Conservation (phyloP, 1,139 yeast genomes). For the Blastobotrys malaysiensis region DNA sequence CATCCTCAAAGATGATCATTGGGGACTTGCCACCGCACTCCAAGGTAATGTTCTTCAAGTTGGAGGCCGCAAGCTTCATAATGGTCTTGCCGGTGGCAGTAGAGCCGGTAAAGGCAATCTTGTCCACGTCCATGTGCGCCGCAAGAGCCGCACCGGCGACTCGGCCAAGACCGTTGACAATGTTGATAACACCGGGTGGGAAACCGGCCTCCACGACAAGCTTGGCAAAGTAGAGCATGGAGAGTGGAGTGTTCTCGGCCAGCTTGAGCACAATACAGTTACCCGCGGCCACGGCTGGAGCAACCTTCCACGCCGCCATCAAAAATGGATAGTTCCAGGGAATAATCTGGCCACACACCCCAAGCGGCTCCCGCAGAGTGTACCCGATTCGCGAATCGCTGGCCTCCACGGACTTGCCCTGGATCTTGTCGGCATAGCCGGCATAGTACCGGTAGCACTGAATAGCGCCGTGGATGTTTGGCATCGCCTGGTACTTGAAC, state of each 20-base stretch:
- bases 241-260: slow-evolving; percentile 75
- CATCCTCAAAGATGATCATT: slow-evolving; percentile 69
- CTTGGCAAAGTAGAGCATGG: slow-evolving; percentile 58
- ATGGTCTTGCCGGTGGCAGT: slow-evolving; percentile 75
- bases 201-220: slow-evolving; percentile 64
- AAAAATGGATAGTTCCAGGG: slow-evolving; percentile 90
- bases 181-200: slow-evolving; percentile 73
- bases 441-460: slow-evolving; percentile 64
- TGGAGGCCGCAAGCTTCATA: slow-evolving; percentile 68
- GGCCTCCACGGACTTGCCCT: slow-evolving; percentile 64
- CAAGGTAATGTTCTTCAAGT: slow-evolving; percentile 70
- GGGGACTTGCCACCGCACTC: slow-evolving; percentile 88
- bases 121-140: slow-evolving; percentile 61
- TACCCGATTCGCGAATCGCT: slow-evolving; percentile 58
- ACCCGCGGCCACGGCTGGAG: slow-evolving; percentile 77
- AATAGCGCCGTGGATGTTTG: slow-evolving; percentile 56
- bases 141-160: slow-evolving; percentile 67
- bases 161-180: slow-evolving; percentile 69
- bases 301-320: slow-evolving; percentile 79
- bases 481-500: slow-evolving; percentile 43
- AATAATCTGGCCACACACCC: slow-evolving; percentile 78
- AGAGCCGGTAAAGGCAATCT: slow-evolving; percentile 84
- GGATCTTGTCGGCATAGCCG: slow-evolving; percentile 71
- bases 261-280: slow-evolving; percentile 70
- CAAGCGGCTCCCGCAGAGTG: slow-evolving; percentile 60